Base-by-base conservation (phyloP, 2,329 filamentous ascomycete species). In the Aspergillus floridensis region DNA sequence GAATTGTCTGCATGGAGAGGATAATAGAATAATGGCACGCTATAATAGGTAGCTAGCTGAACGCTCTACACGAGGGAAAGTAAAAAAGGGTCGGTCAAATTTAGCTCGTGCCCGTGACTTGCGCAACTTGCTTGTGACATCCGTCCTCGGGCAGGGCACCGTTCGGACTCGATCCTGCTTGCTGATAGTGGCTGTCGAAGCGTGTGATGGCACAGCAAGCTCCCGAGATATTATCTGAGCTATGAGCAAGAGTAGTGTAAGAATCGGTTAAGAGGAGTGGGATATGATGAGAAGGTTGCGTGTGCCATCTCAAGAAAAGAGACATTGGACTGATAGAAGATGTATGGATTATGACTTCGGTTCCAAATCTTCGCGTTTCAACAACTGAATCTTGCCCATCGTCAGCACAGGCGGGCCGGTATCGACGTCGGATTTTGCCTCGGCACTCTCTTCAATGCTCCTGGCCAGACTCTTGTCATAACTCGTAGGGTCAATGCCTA, bases 401-500 rank as follows among this genome's bases (percentile, higher is more conserved):
- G 71, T 70, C 21, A 75, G 63, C 22, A 69, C 64, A 4, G 71
- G 64, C 51, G 68, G 68, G 59, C 67, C 63, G 57, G 66, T 61
- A 38, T 67, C 67, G 59, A 66, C 64, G 22, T 68, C 68, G 21
- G 64, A 62, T 12, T 67, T 64, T 19, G 62, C 66, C 56, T 70
- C 66, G 44, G 63, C 65, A 22, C 62, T 61, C 8, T 61, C 64
- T 61, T 67, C 64, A 56, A 72, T 41, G 49, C 66, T 65, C 51
- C 67, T 67, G 53, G 68, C 65, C 32, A 74, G 65, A 62, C 67
- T 66, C 66, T 73, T 75, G 63, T 86, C 84, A 66, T 82, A 86
- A 71, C 82, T 86, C 59, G 79, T 82, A 1, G 85, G 84, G 69
- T 88, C 85, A 59, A 88, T 85, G 8, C 86, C 86, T 6, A 88